Conservation (phyloP, 164 flowering plant genomes). For the Vitis labrusca region DNA sequence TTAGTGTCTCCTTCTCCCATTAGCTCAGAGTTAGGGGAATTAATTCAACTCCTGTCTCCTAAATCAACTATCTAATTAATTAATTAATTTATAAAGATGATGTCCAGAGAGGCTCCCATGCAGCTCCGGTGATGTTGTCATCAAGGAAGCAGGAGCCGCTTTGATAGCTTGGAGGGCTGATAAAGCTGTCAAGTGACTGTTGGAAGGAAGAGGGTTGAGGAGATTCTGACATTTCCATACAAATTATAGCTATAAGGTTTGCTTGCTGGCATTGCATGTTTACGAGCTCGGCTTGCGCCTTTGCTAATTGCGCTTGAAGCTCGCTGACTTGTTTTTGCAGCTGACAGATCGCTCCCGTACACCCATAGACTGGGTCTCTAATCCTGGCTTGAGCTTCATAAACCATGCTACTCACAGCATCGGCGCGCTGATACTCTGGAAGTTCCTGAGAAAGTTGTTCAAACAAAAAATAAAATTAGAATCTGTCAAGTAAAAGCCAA, state of each 20-base stretch:
- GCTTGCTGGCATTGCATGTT: slow-evolving; percentile 45
- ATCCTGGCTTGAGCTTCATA: slow-evolving; percentile 62
- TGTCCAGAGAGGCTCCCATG: slow-evolving; percentile 49
- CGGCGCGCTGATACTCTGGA: slow-evolving; percentile 56
- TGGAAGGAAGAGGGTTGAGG: slow-evolving; percentile 13
- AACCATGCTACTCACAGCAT: slow-evolving; percentile 70
- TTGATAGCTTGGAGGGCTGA: slow-evolving; percentile 16
- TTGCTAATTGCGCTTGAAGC: slow-evolving; percentile 58
- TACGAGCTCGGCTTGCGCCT: slow-evolving; percentile 49
- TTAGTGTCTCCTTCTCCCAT: background rate
- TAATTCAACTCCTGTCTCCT: background rate
- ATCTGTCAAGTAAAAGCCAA: no score
- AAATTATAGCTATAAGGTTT: slow-evolving; percentile 34
- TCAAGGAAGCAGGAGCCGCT: slow-evolving; percentile 24
- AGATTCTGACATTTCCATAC: slow-evolving; percentile 35
- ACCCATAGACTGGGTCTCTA: slow-evolving; percentile 66
- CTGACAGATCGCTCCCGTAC: slow-evolving; percentile 64
- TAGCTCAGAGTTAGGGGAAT: background rate
- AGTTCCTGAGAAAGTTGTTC: slow-evolving; percentile 39
- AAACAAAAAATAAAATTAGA: background rate
- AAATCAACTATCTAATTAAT: no score
- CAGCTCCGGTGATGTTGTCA: slow-evolving; percentile 22
- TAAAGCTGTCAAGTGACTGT: slow-evolving; percentile 14
- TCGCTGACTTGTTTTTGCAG: slow-evolving; percentile 58
- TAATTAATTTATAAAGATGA: slow-evolving; percentile 5